phyloP scores from a whole-genome alignment of 1,139 yeast species.

The Lodderomyces oxycetoniae region DNA sequence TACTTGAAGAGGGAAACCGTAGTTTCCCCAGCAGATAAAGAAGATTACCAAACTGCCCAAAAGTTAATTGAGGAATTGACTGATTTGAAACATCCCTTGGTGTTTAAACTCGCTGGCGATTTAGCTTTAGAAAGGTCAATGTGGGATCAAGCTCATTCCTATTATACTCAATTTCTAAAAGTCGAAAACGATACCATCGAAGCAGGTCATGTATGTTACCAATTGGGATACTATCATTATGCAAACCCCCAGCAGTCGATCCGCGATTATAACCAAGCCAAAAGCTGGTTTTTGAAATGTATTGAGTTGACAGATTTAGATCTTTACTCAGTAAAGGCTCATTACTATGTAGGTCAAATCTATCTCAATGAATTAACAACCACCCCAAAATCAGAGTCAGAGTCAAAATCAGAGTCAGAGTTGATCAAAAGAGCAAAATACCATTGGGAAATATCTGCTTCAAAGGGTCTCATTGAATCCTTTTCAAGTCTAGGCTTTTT shows the following conservation, averaged over 20 bases:
- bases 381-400: not conserved
- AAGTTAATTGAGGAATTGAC: conserved; percentile 58
- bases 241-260: conserved; percentile 26
- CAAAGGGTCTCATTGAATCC: conserved; percentile 70
- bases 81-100: conserved; percentile 60
- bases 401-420: not conserved
- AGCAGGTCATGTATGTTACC: conserved; percentile 72
- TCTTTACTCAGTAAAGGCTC: conserved; percentile 56
- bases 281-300: conserved; percentile 55
- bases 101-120: conserved; percentile 72
- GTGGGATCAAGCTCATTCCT: conserved; percentile 48
- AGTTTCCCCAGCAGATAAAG: conserved; percentile 49
- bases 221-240: conserved; percentile 63
- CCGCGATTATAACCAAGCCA: conserved; percentile 45
- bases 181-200: conserved; percentile 51
- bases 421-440: conserved; percentile 40
- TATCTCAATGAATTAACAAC: conserved; percentile 37
- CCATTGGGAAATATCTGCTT: conserved; percentile 73
- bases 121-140: conserved; percentile 48
- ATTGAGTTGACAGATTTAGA: conserved; percentile 56
- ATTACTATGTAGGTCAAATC: conserved; percentile 72
- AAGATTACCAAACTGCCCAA: conserved; percentile 62
- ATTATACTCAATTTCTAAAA: conserved; percentile 57
- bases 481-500: conserved; percentile 74
- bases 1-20: conserved; percentile 12